Evolutionary conservation across 108 stramenopile genomes (phyloP), one percentile per base, ranked within the genome.

Genomic region (Bacterosira constricta): DNA sequence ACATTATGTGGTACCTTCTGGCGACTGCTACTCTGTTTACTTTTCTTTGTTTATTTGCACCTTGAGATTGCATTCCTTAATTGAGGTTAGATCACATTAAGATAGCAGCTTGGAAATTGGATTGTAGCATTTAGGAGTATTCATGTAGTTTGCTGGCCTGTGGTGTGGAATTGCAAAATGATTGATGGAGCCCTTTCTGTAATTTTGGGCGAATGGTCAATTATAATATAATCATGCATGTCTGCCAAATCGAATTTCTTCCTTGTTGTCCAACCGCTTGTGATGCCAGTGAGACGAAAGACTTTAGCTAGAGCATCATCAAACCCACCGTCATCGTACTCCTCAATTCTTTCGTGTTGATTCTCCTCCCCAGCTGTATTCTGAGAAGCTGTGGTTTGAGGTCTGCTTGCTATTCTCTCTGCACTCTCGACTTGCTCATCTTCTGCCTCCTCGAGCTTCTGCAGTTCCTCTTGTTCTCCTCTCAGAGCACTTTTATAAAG

Each of bases 1-100:
- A 79, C 52, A 38, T 49, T 11, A 71, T 79, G 77, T 71, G 69
- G 69, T 79, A 79, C 42, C 55, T 79, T 12, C 38, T 79, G 69
- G 69, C 70, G 12, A 66, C 65, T 44, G 64, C 77, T 15, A 54
- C 49, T 4, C 2, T 79, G 6, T 66, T 79, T 46, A 66, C 56
- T 25, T 54, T 41, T 41, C 64, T 71, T 38, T 79, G 77, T 69
- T 32, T 79, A 11, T 17, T 66, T 52, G 65, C 59, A 1, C 77
- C 15, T 12, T 71, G 39, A 71, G 70, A 56, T 54, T 79, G 51
- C 77, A 79, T 45, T 46, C 70, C 8, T 61, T 79, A 30, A 79
- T 79, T n/a, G 69, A 69, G 37, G 65, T 51, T 18, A 66, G 65
- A n/a, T n/a, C n/a, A n/a, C n/a, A n/a, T n/a, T n/a, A n/a, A n/a